Evolutionary conservation across 1,139 yeast species (phyloP).

Genomic region (Lodderomyces jiufengensis): DNA sequence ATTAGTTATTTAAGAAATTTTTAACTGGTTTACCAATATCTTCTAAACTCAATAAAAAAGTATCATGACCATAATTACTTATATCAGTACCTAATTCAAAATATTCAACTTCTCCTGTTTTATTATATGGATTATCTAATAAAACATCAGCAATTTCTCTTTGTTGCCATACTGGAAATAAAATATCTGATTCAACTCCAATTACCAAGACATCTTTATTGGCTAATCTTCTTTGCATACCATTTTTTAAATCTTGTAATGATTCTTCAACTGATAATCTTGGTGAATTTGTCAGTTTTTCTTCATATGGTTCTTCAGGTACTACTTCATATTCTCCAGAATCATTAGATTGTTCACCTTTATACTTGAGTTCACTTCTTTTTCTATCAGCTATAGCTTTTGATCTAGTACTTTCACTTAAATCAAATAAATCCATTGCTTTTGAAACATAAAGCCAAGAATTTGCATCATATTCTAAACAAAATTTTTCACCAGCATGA

Average conservation of each 20-base stretch:
- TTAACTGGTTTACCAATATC: conserved; percentile 78
- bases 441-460: conserved; percentile 82
- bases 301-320: conserved; percentile 57
- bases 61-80: conserved; percentile 86
- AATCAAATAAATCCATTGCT: conserved; percentile 92
- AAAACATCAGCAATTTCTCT: conserved; percentile 70
- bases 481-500: conserved; percentile 93
- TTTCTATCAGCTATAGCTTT: conserved; percentile 41
- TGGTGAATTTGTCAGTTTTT: conserved; percentile 32
- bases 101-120: conserved; percentile 44
- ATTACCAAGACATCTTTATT: conserved; percentile 69
- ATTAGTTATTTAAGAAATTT: conserved; percentile 40
- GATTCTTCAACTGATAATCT: conserved; percentile 53
- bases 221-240: conserved; percentile 55
- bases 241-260: conserved; percentile 57
- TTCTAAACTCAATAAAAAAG: conserved; percentile 73
- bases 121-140: conserved; percentile 24
- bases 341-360: conserved; percentile 4
- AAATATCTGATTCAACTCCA: conserved; percentile 88
- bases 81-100: conserved; percentile 72
- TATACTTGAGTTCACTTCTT: conserved; percentile 30
- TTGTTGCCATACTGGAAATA: conserved; percentile 96
- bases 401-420: conserved; percentile 51
- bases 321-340: conserved; percentile 1
- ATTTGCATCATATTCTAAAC: conserved; percentile 87